A percentile compares a stretch with the other conserved stretches of the same genome.
These are phyloP conservation scores for Pseudoperonospora humuli DNA, from an alignment of 352 stramenopile genomes.

Conservation along the genomic window DNA sequence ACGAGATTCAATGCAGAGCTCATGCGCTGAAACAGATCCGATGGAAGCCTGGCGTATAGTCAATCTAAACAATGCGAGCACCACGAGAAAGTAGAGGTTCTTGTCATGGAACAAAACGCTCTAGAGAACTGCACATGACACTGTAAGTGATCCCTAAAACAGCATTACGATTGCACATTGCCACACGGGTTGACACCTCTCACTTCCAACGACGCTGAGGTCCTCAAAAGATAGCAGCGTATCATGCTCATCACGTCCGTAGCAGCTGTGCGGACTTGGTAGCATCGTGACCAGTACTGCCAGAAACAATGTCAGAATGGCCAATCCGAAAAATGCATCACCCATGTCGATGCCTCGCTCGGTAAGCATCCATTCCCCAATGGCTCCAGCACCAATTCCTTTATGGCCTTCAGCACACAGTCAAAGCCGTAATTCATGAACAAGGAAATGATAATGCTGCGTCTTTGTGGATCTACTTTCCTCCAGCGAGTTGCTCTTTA, in stretches of 20 bases:
- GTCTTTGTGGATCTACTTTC: constrained; percentile 58
- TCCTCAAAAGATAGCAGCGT: constrained; percentile 63
- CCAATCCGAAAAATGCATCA: constrained; percentile 53
- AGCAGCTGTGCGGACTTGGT: constrained; percentile 33
- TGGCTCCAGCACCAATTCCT: constrained; percentile 48
- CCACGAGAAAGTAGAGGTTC: no score
- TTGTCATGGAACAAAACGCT: constrained; percentile 70
- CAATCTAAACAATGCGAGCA: no score
- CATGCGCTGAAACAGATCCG: no score
- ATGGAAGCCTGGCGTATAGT: no score
- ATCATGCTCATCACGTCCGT: constrained; percentile 52
- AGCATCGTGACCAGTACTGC: constrained; percentile 31
- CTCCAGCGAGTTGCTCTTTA: constrained; percentile 49
- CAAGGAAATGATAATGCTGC: constrained; percentile 67
- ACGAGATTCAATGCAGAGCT: no score
- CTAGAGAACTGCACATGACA: constrained; percentile 71
- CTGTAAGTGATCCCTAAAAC: constrained; percentile 63
- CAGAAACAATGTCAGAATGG: constrained; percentile 36
- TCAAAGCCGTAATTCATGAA: constrained; percentile 64
- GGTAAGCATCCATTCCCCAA: constrained; percentile 40
- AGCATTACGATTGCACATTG: constrained; percentile 61
- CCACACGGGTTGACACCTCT: constrained; percentile 34
- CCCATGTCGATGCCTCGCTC: constrained; percentile 41
- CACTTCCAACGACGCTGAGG: constrained; percentile 17
- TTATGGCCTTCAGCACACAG: constrained; percentile 40